Conservation (phyloP, 148 eudicot genomes). For the Rhododendron molle region DNA sequence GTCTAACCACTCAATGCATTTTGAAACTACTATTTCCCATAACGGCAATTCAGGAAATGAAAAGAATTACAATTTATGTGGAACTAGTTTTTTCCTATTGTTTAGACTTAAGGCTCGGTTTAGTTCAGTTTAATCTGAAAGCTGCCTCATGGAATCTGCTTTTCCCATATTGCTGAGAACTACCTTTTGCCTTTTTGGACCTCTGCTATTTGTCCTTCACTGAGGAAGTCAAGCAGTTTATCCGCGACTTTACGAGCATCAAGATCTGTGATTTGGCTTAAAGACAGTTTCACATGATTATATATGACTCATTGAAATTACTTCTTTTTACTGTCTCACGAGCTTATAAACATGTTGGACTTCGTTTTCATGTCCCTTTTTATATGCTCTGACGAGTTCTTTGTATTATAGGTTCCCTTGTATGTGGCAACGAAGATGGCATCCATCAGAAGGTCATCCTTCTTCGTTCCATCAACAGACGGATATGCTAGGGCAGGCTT, state of each 20-base stretch:
- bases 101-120: neutral
- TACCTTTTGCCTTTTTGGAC: neutral
- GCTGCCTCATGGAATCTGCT: neutral
- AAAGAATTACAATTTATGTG: neutral
- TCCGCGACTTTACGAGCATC: neutral
- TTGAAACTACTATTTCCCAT: neutral
- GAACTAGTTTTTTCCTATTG: neutral
- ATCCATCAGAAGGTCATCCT: constrained; percentile 58
- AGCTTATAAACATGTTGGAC: neutral
- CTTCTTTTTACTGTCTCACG: neutral
- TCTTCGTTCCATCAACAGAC: constrained; percentile 69
- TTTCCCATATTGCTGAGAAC: neutral
- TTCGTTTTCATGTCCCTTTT: neutral
- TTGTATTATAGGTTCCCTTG: constrained; percentile 44
- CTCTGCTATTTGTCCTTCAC: neutral
- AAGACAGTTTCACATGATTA: neutral
- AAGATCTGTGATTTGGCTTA: neutral
- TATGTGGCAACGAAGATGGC: constrained; percentile 85
- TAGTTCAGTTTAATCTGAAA: neutral
- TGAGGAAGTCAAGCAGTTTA: neutral
- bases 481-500: constrained; percentile 68
- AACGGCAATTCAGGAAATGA: neutral
- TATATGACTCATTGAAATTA: neutral
- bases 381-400: neutral
- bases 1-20: neutral